Conservation (phyloP, 192 early-diverging fungal species). For the Backusella australiensis region DNA sequence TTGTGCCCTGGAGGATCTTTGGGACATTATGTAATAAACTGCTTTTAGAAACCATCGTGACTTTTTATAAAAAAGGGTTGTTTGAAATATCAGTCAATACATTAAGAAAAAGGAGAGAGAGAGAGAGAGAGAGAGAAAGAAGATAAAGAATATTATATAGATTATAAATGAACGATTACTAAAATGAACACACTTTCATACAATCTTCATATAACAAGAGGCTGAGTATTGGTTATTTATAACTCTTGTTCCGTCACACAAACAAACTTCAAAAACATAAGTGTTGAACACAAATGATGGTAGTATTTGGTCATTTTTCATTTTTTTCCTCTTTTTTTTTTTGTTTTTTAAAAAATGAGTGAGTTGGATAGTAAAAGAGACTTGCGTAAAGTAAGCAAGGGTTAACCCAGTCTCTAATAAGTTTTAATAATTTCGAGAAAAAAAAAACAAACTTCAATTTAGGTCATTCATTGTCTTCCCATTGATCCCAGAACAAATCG, state of each 20-base stretch:
- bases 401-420: background rate
- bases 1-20: slow-evolving; percentile 85
- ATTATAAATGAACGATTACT: too few species aligned
- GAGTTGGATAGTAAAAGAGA: background rate
- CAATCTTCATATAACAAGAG: too few species aligned
- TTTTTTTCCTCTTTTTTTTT: background rate
- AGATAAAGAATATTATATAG: too few species aligned
- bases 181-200: too few species aligned
- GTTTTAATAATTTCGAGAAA: background rate
- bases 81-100: too few species aligned
- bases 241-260: too few species aligned
- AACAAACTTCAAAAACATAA: too few species aligned
- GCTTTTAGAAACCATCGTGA: background rate
- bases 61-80: background rate
- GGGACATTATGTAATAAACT: slow-evolving; percentile 70
- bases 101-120: too few species aligned
- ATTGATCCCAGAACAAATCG: background rate
- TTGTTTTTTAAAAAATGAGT: background rate
- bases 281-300: background rate
- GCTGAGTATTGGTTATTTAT: too few species aligned
- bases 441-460: background rate
- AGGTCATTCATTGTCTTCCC: background rate
- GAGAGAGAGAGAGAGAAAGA: too few species aligned
- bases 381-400: background rate
- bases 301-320: too few species aligned